A percentile compares a stretch with the other conserved stretches of the same genome.
Evolutionary conservation across 441 rosid species (phyloP).

Genomic region (Erodium moschatum): DNA sequence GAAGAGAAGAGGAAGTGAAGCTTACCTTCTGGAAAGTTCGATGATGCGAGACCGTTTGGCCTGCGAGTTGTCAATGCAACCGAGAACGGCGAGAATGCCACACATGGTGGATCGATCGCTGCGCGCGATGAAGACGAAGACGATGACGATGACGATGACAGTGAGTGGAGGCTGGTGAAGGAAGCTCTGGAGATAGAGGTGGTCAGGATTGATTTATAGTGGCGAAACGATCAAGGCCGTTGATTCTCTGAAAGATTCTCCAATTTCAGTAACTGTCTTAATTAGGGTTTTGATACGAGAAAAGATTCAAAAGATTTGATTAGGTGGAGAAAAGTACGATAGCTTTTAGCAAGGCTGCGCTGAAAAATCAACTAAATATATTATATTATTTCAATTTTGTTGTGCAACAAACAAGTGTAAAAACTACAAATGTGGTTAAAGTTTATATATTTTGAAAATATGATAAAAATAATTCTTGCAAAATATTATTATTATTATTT

Average conservation of each 20-base stretch:
- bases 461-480: too few relatives aligned
- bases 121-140: not conserved
- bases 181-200: not conserved
- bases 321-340: not conserved
- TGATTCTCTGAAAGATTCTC: not conserved
- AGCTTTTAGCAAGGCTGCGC: too few relatives aligned
- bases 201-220: conserved; percentile 3
- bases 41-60: conserved; percentile 90
- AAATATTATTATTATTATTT: too few relatives aligned
- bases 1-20: not conserved
- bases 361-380: too few relatives aligned
- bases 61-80: conserved; percentile 75
- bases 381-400: too few relatives aligned
- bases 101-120: conserved; percentile 50
- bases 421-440: too few relatives aligned
- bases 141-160: not conserved
- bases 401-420: too few relatives aligned
- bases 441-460: too few relatives aligned
- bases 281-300: not conserved
- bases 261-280: not conserved
- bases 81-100: conserved; percentile 87
- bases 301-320: not conserved
- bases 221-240: not conserved
- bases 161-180: conserved; percentile 1
- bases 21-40: conserved; percentile 78